Evolutionary conservation across 768 basidiomycete genomes (phyloP).

Genomic region (Panaeolus papilionaceus): DNA sequence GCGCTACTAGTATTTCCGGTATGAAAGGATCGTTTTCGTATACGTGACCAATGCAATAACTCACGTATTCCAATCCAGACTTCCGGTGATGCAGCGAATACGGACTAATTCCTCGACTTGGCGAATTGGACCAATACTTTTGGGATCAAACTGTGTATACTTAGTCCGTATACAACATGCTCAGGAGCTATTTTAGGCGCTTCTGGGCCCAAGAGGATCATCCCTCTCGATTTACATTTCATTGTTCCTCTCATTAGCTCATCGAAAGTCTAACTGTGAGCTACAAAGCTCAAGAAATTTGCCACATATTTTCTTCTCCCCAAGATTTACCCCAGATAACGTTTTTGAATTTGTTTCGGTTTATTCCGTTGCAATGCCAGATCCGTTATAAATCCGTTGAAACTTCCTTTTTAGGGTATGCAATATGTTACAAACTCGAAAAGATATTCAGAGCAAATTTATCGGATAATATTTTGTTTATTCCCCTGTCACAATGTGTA

Average conservation of each 20-base stretch:
- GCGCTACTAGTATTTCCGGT: slow-evolving; percentile 46
- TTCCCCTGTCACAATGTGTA: slow-evolving; percentile 9
- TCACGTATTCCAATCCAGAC: slow-evolving; percentile 35
- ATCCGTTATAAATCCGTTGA: slow-evolving; percentile 33
- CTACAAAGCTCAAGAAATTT: slow-evolving; percentile 3
- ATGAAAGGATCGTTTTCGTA: slow-evolving; percentile 39
- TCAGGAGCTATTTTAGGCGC: slow-evolving; percentile 23
- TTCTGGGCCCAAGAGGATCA: slow-evolving; percentile 15
- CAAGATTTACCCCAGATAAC: slow-evolving; percentile 12
- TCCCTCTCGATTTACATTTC: slow-evolving; percentile 12
- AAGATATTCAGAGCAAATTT: slow-evolving; percentile 12
- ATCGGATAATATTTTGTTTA: slow-evolving; percentile 2
- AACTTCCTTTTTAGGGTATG: slow-evolving; percentile 21
- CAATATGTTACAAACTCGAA: slow-evolving; percentile 14
- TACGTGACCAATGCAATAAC: slow-evolving; percentile 39
- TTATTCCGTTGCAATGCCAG: slow-evolving; percentile 21
- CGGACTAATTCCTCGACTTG: slow-evolving; percentile 33
- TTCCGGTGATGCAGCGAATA: slow-evolving; percentile 41
- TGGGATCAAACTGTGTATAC: slow-evolving; percentile 23
- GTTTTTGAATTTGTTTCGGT: slow-evolving; percentile 20
- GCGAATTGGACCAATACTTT: slow-evolving; percentile 31
- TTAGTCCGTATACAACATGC: slow-evolving; percentile 26
- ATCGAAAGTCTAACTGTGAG: neutral
- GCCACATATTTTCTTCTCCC: slow-evolving; percentile 12
- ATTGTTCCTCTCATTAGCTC: neutral